Base-by-base conservation (phyloP, 1,284 basidiomycete genomes). In the Trametes pubescens region DNA sequence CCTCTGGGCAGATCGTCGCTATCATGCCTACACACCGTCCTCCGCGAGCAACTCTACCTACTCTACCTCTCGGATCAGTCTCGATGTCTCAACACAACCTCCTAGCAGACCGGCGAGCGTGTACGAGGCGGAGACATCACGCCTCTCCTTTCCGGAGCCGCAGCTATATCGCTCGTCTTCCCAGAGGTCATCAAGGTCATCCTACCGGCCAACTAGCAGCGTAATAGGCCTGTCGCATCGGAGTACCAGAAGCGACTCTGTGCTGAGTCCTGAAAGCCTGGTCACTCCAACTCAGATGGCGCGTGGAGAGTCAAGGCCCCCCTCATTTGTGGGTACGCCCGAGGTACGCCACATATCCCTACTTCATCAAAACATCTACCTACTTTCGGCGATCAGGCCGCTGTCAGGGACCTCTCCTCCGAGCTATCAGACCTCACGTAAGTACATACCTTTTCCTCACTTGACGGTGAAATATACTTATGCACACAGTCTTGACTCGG, bases 351-450 rank as follows among this genome's bases (percentile, higher is more conserved):
- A 43, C 46, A 5, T 34, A 55, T 14, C 38, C 49, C 38, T 22
- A 21, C 40, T 40, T 18, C 40, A 13, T 49, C 37, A 24, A 51
- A 60, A 51, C 57, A 21, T 43, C 46, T 43, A 63, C 61, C 49
- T 59, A 61, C 43, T 43, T 26, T 37, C 51, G 11, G 32, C 48
- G n/a, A 62, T 44, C 67, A 78, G 77, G 74, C 57, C 57, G 47
- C 61, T 21, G 54, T 67, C 32, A 68, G 47, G 57, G 71, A 72
- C 56, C 66, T 86, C 51, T 81, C 82, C 0, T 81, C 81, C 57
- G 83, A 85, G 61, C 73, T 89, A 16, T 84, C 84, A 16, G 79
- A 81, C 64, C 73, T 85, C 67, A 84, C 82, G 88, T 91, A 74
- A 67, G 84, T 84, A 57, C 24, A 34, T 34, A 29, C 18, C 34